phyloP scores from a whole-genome alignment of 805 yeast species.

The Barnettozyma sp. region DNA sequence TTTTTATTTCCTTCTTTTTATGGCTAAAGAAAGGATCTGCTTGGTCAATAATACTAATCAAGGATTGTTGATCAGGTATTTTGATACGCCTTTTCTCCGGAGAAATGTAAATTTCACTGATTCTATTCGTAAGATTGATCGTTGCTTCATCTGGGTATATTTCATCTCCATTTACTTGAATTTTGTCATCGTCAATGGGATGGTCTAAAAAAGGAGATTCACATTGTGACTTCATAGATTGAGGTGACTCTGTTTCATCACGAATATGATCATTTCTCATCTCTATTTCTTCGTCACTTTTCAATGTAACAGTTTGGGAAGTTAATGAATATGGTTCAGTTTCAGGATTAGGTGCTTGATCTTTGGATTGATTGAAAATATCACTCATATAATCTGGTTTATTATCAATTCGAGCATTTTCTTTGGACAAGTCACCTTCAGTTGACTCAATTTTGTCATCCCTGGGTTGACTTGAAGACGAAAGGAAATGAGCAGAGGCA shows the following conservation, averaged over 20 bases:
- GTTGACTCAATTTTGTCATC: not conserved
- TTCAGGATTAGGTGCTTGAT: slow-evolving; percentile 7
- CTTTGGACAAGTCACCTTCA: too few species aligned
- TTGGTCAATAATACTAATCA: slow-evolving; percentile 16
- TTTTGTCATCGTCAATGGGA: slow-evolving; percentile 12
- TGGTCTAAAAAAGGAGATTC: slow-evolving; percentile 22
- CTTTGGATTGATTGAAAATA: slow-evolving; percentile 13
- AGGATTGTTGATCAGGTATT: slow-evolving; percentile 14
- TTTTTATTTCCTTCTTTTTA: slow-evolving; percentile 16
- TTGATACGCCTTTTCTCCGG: slow-evolving; percentile 17
- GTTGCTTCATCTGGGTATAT: slow-evolving; percentile 18
- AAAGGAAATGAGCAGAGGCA: not conserved
- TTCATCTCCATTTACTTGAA: not conserved
- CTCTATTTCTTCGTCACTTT: slow-evolving; percentile 4
- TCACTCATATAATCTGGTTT: slow-evolving; percentile 20
- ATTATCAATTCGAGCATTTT: slow-evolving; percentile 3
- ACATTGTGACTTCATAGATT: slow-evolving; percentile 1
- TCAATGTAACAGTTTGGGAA: too few species aligned
- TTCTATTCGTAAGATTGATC: slow-evolving; percentile 16
- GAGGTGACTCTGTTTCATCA: slow-evolving; percentile 6
- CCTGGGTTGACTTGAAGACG: slow-evolving; percentile 3
- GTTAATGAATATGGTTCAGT: too few species aligned
- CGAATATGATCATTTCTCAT: not conserved
- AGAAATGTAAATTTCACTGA: slow-evolving; percentile 21
- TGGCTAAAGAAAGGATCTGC: slow-evolving; percentile 22